Percentiles rank a stretch among this genome's conserved stretches.
Evolutionary conservation across 2,329 filamentous ascomycete species (phyloP).

Genomic region (Colletotrichum sp.): DNA sequence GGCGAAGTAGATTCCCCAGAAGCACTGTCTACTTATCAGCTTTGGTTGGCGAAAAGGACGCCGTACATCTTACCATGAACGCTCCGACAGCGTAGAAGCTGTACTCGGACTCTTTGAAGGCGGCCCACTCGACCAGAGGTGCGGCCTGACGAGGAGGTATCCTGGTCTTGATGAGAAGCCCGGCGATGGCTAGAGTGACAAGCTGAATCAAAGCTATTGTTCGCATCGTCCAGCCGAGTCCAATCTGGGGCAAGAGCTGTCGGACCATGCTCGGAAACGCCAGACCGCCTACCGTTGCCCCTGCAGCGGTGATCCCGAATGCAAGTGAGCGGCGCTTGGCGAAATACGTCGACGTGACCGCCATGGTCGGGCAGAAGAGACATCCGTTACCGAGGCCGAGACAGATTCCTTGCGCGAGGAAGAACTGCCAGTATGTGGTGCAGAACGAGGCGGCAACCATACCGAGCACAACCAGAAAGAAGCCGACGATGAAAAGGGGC

Average conservation of each 20-base stretch:
- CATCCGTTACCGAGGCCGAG: conserved; percentile 64
- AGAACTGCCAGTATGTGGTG: conserved; percentile 58
- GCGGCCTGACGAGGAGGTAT: conserved; percentile 46
- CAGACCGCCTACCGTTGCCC: conserved; percentile 61
- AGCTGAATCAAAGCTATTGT: conserved; percentile 66
- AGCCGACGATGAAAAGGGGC: conserved; percentile 44
- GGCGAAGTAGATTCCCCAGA: conserved; percentile 59
- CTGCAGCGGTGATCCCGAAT: conserved; percentile 66
- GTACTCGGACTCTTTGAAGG: conserved; percentile 52
- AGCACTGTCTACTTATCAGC: conserved; percentile 38
- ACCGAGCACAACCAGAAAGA: conserved; percentile 46
- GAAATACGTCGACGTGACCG: conserved; percentile 73
- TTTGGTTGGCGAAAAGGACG: fast-evolving
- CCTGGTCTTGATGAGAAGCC: conserved; percentile 44
- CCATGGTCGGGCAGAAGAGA: conserved; percentile 68
- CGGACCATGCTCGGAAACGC: conserved; percentile 64
- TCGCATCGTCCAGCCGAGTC: conserved; percentile 64
- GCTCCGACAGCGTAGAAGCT: conserved; percentile 40
- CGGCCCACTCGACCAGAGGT: conserved; percentile 46
- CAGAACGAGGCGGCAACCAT: conserved; percentile 51
- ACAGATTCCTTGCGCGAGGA: conserved; percentile 60
- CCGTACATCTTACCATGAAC: conserved; percentile 27
- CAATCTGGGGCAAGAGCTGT: conserved; percentile 57
- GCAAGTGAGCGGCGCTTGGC: conserved; percentile 59
- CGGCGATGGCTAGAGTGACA: conserved; percentile 39